These are phyloP conservation scores for Hansenula sp. DNA, from an alignment of 1,139 yeast species.

Conservation along the genomic window DNA sequence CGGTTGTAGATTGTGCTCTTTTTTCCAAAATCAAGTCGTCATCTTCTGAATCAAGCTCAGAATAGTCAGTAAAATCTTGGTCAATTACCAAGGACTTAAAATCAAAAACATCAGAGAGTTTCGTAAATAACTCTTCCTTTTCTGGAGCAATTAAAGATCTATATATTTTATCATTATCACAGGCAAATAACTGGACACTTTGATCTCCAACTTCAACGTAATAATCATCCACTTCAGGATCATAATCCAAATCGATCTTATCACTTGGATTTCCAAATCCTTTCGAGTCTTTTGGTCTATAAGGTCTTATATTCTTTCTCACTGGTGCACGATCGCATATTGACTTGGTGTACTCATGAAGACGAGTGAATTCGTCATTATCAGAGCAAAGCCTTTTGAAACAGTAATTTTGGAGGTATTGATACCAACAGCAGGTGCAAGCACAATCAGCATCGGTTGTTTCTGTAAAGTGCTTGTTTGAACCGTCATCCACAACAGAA, in stretches of 20 bases:
- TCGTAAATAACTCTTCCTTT: slow-evolving; percentile 10
- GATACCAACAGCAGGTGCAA: slow-evolving; percentile 22
- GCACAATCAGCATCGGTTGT: slow-evolving; percentile 18
- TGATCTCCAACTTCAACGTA: neutral
- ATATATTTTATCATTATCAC: slow-evolving; percentile 14
- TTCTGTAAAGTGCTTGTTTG: neutral
- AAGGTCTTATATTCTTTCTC: slow-evolving; percentile 13
- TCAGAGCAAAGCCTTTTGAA: slow-evolving; percentile 18
- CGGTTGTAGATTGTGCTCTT: neutral
- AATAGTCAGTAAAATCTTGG: neutral
- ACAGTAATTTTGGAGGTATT: slow-evolving; percentile 20
- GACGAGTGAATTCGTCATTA: slow-evolving; percentile 9
- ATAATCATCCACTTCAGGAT: neutral
- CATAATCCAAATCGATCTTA: neutral
- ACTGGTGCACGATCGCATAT: slow-evolving; percentile 13
- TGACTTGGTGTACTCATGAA: slow-evolving; percentile 6
- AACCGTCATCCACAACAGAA: slow-evolving; percentile 11
- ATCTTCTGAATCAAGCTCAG: neutral
- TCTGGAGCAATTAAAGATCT: slow-evolving; percentile 16
- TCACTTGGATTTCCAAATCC: neutral
- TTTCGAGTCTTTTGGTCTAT: slow-evolving; percentile 2
- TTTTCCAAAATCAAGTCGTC: neutral
- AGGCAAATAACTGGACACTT: slow-evolving; percentile 10
- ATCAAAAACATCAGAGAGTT: slow-evolving; percentile 11
- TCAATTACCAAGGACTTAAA: slow-evolving; percentile 3